Evolutionary conservation across 2,329 filamentous ascomycete species (phyloP).

Genomic region (Colletotrichum australisinense): DNA sequence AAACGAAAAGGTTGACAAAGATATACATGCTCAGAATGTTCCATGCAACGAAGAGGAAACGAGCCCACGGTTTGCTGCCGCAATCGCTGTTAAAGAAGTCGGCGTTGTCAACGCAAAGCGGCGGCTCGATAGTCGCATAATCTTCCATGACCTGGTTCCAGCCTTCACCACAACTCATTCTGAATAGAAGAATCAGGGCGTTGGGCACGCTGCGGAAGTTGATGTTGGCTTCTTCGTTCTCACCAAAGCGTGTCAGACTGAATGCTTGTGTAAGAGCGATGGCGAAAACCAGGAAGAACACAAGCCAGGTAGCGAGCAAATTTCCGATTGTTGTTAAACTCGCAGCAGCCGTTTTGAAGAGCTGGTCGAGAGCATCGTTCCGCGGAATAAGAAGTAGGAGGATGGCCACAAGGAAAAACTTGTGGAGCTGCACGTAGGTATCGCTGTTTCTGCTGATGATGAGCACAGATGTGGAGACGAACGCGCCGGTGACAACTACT

Average conservation of each 20-base stretch:
- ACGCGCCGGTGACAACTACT: slow-evolving; percentile 81
- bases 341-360: slow-evolving; percentile 98
- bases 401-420: slow-evolving; percentile 92
- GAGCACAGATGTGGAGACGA: slow-evolving; percentile 82
- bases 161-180: slow-evolving; percentile 92
- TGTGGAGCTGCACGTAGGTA: slow-evolving; percentile 84
- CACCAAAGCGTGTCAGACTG: slow-evolving; percentile 89
- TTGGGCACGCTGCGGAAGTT: slow-evolving; percentile 97
- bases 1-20: slow-evolving; percentile 98
- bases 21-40: slow-evolving; percentile 99
- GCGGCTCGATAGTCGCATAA: slow-evolving; percentile 82
- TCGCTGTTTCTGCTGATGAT: slow-evolving; percentile 69
- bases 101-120: slow-evolving; percentile 78
- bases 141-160: slow-evolving; percentile 99
- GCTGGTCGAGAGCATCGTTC: slow-evolving; percentile 95
- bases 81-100: slow-evolving; percentile 92
- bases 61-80: slow-evolving; percentile 89
- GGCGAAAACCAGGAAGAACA: slow-evolving; percentile 94
- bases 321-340: slow-evolving; percentile 92
- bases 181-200: slow-evolving; percentile 91
- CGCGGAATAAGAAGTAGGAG: slow-evolving; percentile 91
- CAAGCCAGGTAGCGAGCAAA: slow-evolving; percentile 94
- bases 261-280: slow-evolving; percentile 97
- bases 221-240: slow-evolving; percentile 78
- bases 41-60: slow-evolving; percentile 92